Percentiles rank a stretch among this genome's conserved stretches.
Evolutionary conservation across 129 eudicot species (phyloP).

Genomic region (Erigeron canadensis): DNA sequence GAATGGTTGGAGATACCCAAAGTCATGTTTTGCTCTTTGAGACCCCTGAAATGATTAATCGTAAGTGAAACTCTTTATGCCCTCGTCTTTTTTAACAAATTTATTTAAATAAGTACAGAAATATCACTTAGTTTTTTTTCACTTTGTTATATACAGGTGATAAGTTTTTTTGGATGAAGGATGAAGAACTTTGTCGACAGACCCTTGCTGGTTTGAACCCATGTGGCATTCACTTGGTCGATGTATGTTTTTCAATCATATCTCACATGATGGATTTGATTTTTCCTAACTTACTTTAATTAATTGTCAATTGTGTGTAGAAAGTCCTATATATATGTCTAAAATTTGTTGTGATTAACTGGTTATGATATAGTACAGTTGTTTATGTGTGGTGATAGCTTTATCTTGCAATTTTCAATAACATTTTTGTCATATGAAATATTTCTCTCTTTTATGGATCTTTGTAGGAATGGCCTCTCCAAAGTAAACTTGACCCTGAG

Average conservation of each 20-base stretch:
- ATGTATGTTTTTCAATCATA: conserved; percentile 39
- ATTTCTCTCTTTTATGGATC: not conserved
- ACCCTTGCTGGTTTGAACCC: conserved; percentile 87
- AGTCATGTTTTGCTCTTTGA: conserved; percentile 54
- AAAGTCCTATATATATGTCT: not conserved
- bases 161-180: conserved; percentile 70
- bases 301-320: not conserved
- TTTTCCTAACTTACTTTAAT: conserved; percentile 1
- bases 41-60: conserved; percentile 52
- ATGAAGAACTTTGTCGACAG: conserved; percentile 79
- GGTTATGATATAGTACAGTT: not conserved
- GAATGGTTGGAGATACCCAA: conserved; percentile 28
- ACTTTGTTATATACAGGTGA: conserved; percentile 47
- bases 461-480: conserved; percentile 78
- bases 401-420: not conserved
- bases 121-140: not conserved
- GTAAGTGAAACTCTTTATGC: conserved; percentile 29
- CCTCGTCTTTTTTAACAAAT: not conserved
- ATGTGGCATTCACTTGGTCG: conserved; percentile 49
- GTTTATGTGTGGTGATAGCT: not conserved
- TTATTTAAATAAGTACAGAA: not conserved
- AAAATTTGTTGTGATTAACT: too few relatives aligned
- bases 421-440: not conserved
- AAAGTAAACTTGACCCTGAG: conserved; percentile 59
- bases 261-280: not conserved